These are phyloP conservation scores for Geosmithia putterillii DNA, from an alignment of 2,329 filamentous ascomycete genomes.

Conservation along the genomic window DNA sequence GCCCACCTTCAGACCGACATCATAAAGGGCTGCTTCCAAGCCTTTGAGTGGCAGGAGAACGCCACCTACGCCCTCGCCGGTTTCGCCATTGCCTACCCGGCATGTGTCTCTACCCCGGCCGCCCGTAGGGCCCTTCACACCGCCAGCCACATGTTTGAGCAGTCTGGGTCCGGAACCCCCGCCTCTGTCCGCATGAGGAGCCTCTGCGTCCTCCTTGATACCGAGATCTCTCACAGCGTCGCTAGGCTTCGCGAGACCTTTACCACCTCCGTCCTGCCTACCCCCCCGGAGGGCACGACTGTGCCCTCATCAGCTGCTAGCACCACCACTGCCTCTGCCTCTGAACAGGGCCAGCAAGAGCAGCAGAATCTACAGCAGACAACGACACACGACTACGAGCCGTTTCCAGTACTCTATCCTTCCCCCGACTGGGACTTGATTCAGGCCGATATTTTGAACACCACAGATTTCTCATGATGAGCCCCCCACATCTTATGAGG, in stretches of 20 bases:
- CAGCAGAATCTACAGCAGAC: background rate
- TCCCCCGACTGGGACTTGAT: background rate
- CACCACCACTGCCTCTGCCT: background rate
- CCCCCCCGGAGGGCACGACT: too few species aligned
- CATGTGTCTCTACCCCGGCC: background rate
- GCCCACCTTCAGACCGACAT: slow-evolving; percentile 1
- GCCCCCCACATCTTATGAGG: background rate
- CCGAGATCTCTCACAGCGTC: background rate
- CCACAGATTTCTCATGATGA: background rate
- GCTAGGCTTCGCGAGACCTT: background rate
- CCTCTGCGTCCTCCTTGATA: background rate
- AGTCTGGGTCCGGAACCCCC: background rate
- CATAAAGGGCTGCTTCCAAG: slow-evolving; percentile 3
- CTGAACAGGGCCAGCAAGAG: background rate
- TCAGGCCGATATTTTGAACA: background rate
- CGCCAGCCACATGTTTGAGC: background rate
- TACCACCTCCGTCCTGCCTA: background rate
- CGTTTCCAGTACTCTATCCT: background rate
- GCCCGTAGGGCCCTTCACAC: slow-evolving; percentile 1
- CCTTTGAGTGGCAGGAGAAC: slow-evolving; percentile 3
- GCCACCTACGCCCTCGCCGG: slow-evolving; percentile 3
- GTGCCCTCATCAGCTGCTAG: background rate
- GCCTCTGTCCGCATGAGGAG: background rate
- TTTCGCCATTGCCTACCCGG: slow-evolving; percentile 2
- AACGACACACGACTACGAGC: background rate